Evolutionary conservation across 306 rosid species (phyloP).

Genomic region (Prunus fruticosa): DNA sequence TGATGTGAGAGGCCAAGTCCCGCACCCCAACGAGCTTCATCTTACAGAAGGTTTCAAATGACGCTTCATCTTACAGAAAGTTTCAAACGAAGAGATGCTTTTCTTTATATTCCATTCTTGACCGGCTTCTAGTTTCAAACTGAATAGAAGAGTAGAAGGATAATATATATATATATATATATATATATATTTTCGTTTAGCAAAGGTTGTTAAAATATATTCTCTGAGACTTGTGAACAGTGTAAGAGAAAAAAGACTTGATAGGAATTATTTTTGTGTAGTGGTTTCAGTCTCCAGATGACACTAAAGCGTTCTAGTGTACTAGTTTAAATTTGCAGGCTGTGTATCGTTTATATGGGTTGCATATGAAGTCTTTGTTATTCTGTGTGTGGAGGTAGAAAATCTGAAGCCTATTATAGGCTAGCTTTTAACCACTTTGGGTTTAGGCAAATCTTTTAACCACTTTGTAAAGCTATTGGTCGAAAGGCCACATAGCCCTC

Average conservation of each 20-base stretch:
- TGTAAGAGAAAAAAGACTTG: background rate
- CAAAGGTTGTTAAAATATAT: background rate
- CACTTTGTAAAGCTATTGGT: too few relatives aligned
- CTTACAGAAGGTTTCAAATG: background rate
- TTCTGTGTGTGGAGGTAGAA: too few relatives aligned
- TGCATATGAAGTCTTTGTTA: too few relatives aligned
- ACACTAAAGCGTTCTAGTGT: background rate
- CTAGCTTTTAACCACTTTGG: too few relatives aligned
- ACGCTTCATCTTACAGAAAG: background rate
- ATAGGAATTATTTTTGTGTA: background rate
- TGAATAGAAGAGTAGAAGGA: background rate
- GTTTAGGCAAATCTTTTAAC: too few relatives aligned
- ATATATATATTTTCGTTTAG: too few relatives aligned
- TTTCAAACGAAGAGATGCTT: background rate
- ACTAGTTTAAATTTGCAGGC: background rate
- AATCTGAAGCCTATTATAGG: too few relatives aligned
- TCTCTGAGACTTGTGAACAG: background rate
- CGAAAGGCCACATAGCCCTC: too few relatives aligned
- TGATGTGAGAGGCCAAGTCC: slow-evolving; percentile 45
- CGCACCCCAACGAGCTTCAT: background rate
- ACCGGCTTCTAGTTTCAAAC: background rate
- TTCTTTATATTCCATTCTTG: background rate
- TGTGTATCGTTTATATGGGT: background rate
- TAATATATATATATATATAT: too few relatives aligned
- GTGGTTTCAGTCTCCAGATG: background rate